Conservation (phyloP, 1,284 basidiomycete species). For the Marasmius fiardii region DNA sequence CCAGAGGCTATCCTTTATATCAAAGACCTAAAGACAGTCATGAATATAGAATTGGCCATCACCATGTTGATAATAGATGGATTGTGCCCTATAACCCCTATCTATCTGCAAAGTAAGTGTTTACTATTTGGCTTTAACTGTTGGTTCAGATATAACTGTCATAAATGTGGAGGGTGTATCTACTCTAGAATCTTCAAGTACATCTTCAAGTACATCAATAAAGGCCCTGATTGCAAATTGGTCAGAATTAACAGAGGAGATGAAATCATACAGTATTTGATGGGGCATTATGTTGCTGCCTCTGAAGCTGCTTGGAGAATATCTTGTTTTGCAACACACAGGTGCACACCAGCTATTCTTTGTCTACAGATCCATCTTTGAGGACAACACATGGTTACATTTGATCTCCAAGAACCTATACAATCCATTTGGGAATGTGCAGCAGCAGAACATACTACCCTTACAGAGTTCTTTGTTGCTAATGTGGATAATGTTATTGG, state of each 20-base stretch:
- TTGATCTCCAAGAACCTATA: constrained; percentile 25
- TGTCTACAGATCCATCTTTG: constrained; percentile 36
- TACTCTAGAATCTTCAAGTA: constrained; percentile 28
- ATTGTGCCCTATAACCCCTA: constrained; percentile 38
- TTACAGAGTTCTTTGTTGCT: constrained; percentile 39
- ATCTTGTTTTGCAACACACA: constrained; percentile 30
- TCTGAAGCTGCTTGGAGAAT: constrained; percentile 29
- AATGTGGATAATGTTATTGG: constrained; percentile 27
- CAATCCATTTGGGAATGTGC: constrained; percentile 23
- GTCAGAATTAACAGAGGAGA: constrained; percentile 19
- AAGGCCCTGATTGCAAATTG: constrained; percentile 31
- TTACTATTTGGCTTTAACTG: not conserved
- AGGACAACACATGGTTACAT: constrained; percentile 32
- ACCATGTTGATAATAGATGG: constrained; percentile 24
- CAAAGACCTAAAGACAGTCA: not conserved
- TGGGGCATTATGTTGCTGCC: constrained; percentile 29
- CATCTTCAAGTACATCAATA: constrained; percentile 42
- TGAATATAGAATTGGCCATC: not conserved
- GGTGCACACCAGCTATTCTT: constrained; percentile 30
- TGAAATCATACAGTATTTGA: constrained; percentile 28
- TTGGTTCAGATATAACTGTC: constrained; percentile 32
- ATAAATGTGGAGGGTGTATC: constrained; percentile 38
- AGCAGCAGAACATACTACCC: constrained; percentile 23
- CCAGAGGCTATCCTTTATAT: constrained; percentile 31
- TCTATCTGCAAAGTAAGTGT: constrained; percentile 14